These are phyloP conservation scores for Lactarius psammicola DNA, from an alignment of 768 basidiomycete species.

Conservation along the genomic window DNA sequence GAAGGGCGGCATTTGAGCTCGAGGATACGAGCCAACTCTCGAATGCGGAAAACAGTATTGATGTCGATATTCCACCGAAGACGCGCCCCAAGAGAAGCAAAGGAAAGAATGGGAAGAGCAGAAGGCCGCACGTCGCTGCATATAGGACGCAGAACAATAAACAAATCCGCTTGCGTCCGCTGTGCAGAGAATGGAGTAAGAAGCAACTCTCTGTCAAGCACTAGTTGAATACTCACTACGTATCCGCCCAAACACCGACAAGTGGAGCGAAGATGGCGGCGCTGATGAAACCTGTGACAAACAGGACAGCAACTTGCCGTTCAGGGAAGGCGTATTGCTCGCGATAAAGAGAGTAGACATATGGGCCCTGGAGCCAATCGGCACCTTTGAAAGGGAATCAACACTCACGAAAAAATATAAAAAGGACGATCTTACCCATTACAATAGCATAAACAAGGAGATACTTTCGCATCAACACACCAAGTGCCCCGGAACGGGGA, in stretches of 20 bases:
- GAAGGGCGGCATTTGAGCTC: slow-evolving; percentile 49
- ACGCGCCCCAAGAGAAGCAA: slow-evolving; percentile 62
- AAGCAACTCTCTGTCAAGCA: not conserved
- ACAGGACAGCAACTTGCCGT: slow-evolving; percentile 63
- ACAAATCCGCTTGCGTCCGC: slow-evolving; percentile 67
- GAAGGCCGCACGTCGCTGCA: slow-evolving; percentile 55
- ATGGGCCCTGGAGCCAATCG: slow-evolving; percentile 80
- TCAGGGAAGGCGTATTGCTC: slow-evolving; percentile 67
- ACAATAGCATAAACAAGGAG: slow-evolving; percentile 27
- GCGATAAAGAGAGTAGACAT: slow-evolving; percentile 70
- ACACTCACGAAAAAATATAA: not conserved
- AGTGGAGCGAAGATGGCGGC: slow-evolving; percentile 68
- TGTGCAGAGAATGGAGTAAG: slow-evolving; percentile 31
- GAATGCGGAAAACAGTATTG: slow-evolving; percentile 73
- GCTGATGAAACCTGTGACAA: slow-evolving; percentile 74
- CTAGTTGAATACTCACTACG: slow-evolving; percentile 48
- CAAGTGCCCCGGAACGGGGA: slow-evolving; percentile 22
- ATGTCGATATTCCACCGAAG: slow-evolving; percentile 68
- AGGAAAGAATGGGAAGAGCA: slow-evolving; percentile 55
- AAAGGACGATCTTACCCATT: slow-evolving; percentile 9
- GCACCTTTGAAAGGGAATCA: slow-evolving; percentile 45
- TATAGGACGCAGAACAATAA: slow-evolving; percentile 73
- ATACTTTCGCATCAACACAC: slow-evolving; percentile 27
- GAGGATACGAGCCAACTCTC: slow-evolving; percentile 77
- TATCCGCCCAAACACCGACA: slow-evolving; percentile 76